A percentile compares a stretch with the other conserved stretches of the same genome.
Evolutionary conservation across 192 early-diverging fungal genomes (phyloP).

Genomic region (Mortierella hygrophila): DNA sequence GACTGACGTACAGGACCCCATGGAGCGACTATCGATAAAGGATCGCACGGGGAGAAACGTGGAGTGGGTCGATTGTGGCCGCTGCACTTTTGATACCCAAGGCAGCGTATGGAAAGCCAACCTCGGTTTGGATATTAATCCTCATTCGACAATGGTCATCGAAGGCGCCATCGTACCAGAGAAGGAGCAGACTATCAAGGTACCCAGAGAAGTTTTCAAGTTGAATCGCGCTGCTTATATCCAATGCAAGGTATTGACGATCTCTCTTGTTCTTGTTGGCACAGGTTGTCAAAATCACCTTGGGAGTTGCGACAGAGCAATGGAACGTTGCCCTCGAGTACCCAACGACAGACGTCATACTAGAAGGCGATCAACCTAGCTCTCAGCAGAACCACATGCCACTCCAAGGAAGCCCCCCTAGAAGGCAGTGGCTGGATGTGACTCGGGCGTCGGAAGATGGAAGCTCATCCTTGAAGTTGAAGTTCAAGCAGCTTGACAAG

Average conservation of each 20-base stretch:
- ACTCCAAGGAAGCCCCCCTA: conserved; percentile 4
- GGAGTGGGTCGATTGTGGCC: conserved; percentile 46
- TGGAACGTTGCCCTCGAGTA: conserved; percentile 65
- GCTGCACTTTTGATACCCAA: conserved; percentile 14
- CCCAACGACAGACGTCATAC: conserved; percentile 29
- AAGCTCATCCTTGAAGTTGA: conserved; percentile 22
- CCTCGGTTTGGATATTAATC: conserved; percentile 64
- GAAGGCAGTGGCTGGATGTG: conserved; percentile 32
- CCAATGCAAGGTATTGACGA: neutral
- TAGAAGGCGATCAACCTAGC: conserved; percentile 36
- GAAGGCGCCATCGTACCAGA: conserved; percentile 68
- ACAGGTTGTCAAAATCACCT: conserved; percentile 59
- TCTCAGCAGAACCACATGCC: conserved; percentile 26
- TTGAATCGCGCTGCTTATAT: no score
- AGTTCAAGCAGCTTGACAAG: conserved; percentile 63
- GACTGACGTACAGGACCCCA: neutral
- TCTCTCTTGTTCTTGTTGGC: neutral
- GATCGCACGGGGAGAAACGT: conserved; percentile 33
- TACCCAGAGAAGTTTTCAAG: conserved; percentile 34
- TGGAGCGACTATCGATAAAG: conserved; percentile 14
- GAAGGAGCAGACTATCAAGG: conserved; percentile 72
- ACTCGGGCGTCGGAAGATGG: neutral
- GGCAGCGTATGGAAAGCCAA: conserved; percentile 49
- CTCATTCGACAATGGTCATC: conserved; percentile 65
- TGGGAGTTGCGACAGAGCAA: conserved; percentile 58